Evolutionary conservation across 768 basidiomycete species (phyloP).

Genomic region (Mycena venus): DNA sequence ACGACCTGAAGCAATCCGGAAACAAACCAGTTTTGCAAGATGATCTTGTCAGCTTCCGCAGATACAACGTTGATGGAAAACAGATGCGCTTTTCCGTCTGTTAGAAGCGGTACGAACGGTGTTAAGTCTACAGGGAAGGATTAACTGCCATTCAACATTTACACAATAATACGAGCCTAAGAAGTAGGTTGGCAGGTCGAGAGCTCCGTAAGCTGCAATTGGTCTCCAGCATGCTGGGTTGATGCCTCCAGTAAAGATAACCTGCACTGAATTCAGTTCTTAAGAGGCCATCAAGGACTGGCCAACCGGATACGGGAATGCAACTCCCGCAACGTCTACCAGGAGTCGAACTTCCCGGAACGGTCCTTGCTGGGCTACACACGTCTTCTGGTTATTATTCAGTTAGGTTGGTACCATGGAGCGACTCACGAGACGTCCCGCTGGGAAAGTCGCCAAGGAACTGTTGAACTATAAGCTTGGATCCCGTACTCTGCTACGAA

Average conservation of each 20-base stretch:
- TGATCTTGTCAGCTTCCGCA: conserved; percentile 72
- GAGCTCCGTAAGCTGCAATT: conserved; percentile 81
- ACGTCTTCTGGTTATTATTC: neutral
- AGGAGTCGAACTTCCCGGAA: conserved; percentile 64
- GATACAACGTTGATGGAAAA: conserved; percentile 82
- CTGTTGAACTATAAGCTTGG: no score
- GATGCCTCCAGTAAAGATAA: conserved; percentile 85
- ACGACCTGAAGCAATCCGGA: conserved; percentile 79
- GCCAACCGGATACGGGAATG: conserved; percentile 61
- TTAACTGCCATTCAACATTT: neutral
- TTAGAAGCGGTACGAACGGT: conserved; percentile 79
- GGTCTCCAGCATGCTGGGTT: conserved; percentile 73
- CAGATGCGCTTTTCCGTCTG: conserved; percentile 77
- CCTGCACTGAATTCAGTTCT: conserved; percentile 1
- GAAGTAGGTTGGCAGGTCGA: conserved; percentile 84
- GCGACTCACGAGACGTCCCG: conserved; percentile 40
- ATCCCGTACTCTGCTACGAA: no score
- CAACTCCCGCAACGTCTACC: conserved; percentile 64
- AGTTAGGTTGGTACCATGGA: neutral
- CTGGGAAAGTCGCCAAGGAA: conserved; percentile 69
- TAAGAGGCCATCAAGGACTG: neutral
- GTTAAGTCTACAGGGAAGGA: conserved; percentile 65
- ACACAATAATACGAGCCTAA: conserved; percentile 40
- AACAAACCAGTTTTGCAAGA: conserved; percentile 84
- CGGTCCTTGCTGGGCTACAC: conserved; percentile 59